Percentiles rank a stretch among this genome's conserved stretches.
Conservation (phyloP, 495 filamentous ascomycete genomes). For the Neurospora sp. region DNA sequence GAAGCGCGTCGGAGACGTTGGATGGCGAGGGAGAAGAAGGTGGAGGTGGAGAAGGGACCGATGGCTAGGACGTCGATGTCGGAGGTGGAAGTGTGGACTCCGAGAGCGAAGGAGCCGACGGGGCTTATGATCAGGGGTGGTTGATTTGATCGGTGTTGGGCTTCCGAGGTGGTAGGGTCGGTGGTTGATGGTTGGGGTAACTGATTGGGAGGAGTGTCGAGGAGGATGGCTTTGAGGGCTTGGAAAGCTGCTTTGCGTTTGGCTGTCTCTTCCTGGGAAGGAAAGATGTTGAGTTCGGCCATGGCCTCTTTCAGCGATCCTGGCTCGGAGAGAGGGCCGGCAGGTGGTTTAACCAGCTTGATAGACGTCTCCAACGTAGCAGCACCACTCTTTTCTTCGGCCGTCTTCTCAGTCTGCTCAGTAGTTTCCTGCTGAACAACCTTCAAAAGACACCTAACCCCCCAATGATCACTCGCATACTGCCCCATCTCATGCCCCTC, state of each 20-base stretch:
- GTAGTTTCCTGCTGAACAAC: slow-evolving; percentile 1
- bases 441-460: slow-evolving; percentile 35
- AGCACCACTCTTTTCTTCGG: slow-evolving; percentile 5
- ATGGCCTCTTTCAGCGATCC: slow-evolving; percentile 20
- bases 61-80: slow-evolving; percentile 52
- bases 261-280: slow-evolving; percentile 30
- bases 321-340: slow-evolving; percentile 7
- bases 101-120: slow-evolving; percentile 52
- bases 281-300: slow-evolving; percentile 24
- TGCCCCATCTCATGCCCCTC: slow-evolving; percentile 5
- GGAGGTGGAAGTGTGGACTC: slow-evolving; percentile 43
- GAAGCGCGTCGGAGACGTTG: slow-evolving; percentile 38
- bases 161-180: slow-evolving; percentile 3
- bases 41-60: slow-evolving; percentile 42
- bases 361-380: slow-evolving; percentile 16
- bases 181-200: slow-evolving; percentile 1
- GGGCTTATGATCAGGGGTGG: slow-evolving; percentile 39
- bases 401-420: not conserved
- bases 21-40: slow-evolving; percentile 44
- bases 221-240: slow-evolving; percentile 33
- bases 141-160: slow-evolving; percentile 1
- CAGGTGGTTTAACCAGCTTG: slow-evolving; percentile 11
- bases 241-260: slow-evolving; percentile 31
- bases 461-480: slow-evolving; percentile 49
- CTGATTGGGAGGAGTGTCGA: slow-evolving; percentile 10